These are phyloP conservation scores for Pseudozyma flocculosa DNA, from an alignment of 1,284 basidiomycete genomes.

Conservation along the genomic window DNA sequence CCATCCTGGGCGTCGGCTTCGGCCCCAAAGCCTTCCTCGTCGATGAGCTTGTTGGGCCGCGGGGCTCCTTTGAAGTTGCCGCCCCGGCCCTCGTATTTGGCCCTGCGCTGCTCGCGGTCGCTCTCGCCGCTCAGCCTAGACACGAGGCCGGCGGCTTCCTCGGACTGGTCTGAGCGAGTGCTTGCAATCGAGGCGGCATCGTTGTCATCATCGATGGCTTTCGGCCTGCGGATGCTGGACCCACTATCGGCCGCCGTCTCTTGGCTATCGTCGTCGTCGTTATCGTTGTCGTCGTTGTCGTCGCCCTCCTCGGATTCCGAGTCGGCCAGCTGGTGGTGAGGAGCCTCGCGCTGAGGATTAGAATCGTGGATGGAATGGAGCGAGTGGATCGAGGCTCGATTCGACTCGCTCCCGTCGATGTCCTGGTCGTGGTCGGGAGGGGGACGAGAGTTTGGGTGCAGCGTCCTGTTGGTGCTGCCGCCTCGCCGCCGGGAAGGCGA, in stretches of 20 bases:
- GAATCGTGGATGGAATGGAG: not conserved
- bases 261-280: not conserved
- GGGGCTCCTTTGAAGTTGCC: not conserved
- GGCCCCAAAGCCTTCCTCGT: not conserved
- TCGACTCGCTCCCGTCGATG: not conserved
- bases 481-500: too few relatives aligned
- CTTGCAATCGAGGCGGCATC: not conserved
- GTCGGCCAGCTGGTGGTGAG: not conserved
- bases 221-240: not conserved
- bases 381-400: not conserved
- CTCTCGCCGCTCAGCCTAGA: not conserved
- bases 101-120: not conserved
- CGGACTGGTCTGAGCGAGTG: not conserved
- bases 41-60: not conserved
- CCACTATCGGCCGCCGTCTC: not conserved
- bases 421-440: not conserved
- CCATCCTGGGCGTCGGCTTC: not conserved
- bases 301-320: not conserved
- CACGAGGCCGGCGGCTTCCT: not conserved
- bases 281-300: not conserved
- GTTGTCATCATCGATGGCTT: not conserved
- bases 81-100: not conserved
- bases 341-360: not conserved
- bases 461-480: too few relatives aligned
- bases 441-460: too few relatives aligned